A percentile compares a stretch with the other conserved stretches of the same genome.
phyloP scores from a whole-genome alignment of 23 red algal species.

The Agarophyton chilense region DNA sequence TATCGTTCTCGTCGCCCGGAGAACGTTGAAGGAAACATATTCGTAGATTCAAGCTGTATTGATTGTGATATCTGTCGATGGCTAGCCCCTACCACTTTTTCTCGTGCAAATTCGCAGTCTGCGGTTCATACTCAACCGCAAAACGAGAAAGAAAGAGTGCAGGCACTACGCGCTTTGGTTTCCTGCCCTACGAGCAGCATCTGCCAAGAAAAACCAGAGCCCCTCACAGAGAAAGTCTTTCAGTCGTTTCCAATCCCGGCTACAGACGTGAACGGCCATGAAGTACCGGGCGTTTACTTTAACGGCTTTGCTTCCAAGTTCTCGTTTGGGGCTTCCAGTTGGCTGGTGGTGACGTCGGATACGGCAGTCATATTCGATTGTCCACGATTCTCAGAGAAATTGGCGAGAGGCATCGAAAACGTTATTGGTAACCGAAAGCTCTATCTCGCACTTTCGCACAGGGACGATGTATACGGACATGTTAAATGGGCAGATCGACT shows the following conservation, averaged over 20 bases:
- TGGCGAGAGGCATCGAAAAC: constrained; percentile 67
- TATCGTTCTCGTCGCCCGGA: constrained; percentile 40
- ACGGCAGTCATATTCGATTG: constrained; percentile 79
- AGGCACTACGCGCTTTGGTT: constrained; percentile 67
- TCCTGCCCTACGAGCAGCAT: constrained; percentile 87
- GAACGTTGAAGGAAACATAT: constrained; percentile 78
- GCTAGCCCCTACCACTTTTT: constrained; percentile 70
- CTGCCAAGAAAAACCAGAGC: constrained; percentile 40
- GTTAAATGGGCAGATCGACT: constrained; percentile 73
- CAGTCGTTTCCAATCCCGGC: constrained; percentile 33
- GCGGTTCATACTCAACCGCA: constrained; percentile 72
- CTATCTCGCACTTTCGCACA: constrained; percentile 83
- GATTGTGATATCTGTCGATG: constrained; percentile 85
- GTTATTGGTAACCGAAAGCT: constrained; percentile 2
- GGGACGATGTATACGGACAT: constrained; percentile 87
- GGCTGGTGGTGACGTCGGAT: constrained; percentile 30
- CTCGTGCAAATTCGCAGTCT: constrained; percentile 31
- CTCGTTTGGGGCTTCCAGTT: constrained; percentile 81
- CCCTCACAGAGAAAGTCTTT: constrained; percentile 1
- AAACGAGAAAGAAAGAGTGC: constrained; percentile 9
- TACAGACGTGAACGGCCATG: neutral
- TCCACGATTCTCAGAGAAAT: constrained; percentile 68
- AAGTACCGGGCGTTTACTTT: constrained; percentile 64
- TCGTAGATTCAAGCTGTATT: constrained; percentile 85
- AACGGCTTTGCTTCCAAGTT: constrained; percentile 76